These are phyloP conservation scores for Monilinia aucupariae DNA, from an alignment of 2,329 filamentous ascomycete species.

Conservation along the genomic window DNA sequence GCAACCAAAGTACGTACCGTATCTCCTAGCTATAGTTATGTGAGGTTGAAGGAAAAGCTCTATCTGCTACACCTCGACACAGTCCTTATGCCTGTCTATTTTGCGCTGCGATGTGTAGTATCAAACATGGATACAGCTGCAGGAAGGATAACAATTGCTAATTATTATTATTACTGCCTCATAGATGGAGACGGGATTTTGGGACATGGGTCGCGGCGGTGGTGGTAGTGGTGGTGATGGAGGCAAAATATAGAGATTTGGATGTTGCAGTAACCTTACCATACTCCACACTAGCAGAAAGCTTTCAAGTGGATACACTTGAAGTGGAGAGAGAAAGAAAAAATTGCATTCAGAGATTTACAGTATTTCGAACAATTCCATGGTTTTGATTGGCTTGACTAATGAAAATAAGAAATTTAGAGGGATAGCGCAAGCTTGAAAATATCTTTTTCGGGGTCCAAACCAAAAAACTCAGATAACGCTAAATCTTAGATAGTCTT, in stretches of 20 bases:
- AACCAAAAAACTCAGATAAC: neutral
- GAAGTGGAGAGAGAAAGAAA: neutral
- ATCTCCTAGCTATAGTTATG: neutral
- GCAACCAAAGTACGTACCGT: constrained; percentile 66
- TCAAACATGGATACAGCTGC: neutral
- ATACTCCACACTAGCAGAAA: neutral
- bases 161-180: neutral
- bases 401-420: neutral
- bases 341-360: constrained; percentile 11
- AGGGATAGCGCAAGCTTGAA: neutral
- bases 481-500: neutral
- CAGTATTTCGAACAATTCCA: constrained; percentile 4
- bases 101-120: neutral
- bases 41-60: neutral
- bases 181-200: constrained; percentile 69
- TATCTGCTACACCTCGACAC: neutral
- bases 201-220: constrained; percentile 55
- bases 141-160: neutral
- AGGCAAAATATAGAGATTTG: neutral
- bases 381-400: constrained; percentile 1
- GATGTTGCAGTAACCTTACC: neutral
- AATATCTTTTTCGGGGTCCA: constrained; percentile 5
- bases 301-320: neutral
- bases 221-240: no score
- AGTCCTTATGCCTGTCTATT: neutral